A percentile compares a stretch with the other conserved stretches of the same genome.
Evolutionary conservation across 192 early-diverging fungal genomes (phyloP).

Genomic region (Coemansia sp.): DNA sequence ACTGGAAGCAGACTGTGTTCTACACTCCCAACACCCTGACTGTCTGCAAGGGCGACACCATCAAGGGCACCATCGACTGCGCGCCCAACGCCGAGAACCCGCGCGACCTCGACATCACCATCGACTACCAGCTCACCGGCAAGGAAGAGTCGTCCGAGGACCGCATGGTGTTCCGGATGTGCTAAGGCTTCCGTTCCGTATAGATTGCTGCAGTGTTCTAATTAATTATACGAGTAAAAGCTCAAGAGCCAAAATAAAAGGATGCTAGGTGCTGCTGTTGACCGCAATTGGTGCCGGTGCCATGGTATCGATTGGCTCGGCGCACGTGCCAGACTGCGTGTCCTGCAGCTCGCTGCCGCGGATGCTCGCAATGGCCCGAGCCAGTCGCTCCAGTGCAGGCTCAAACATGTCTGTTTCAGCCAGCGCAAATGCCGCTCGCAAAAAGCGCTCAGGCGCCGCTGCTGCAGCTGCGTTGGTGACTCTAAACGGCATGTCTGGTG

Average conservation of each 20-base stretch:
- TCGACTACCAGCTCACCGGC: constrained; percentile 69
- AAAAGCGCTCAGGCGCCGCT: constrained; percentile 17
- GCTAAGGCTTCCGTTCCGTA: constrained; percentile 14
- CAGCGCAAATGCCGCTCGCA: constrained; percentile 50
- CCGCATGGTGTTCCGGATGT: constrained; percentile 72
- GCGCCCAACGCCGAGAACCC: constrained; percentile 81
- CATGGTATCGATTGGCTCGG: neutral
- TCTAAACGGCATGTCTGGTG: constrained; percentile 43
- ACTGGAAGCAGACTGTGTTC: constrained; percentile 99
- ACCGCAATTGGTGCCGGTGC: neutral
- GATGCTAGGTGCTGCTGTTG: constrained; percentile 6
- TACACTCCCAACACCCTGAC: constrained; percentile 76
- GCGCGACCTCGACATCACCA: constrained; percentile 89
- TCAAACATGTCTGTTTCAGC: constrained; percentile 51
- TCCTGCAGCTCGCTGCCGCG: neutral
- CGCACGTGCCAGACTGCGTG: neutral
- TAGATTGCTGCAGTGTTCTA: neutral
- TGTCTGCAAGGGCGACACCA: constrained; percentile 70
- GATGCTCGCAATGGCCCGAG: constrained; percentile 30
- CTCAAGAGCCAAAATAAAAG: neutral
- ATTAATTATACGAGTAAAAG: neutral
- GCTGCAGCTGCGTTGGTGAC: constrained; percentile 8
- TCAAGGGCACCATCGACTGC: constrained; percentile 67
- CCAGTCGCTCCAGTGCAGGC: constrained; percentile 43
- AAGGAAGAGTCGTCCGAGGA: constrained; percentile 54